phyloP scores from a whole-genome alignment of 2,329 filamentous ascomycete genomes.

The Aspergillus neotritici region DNA sequence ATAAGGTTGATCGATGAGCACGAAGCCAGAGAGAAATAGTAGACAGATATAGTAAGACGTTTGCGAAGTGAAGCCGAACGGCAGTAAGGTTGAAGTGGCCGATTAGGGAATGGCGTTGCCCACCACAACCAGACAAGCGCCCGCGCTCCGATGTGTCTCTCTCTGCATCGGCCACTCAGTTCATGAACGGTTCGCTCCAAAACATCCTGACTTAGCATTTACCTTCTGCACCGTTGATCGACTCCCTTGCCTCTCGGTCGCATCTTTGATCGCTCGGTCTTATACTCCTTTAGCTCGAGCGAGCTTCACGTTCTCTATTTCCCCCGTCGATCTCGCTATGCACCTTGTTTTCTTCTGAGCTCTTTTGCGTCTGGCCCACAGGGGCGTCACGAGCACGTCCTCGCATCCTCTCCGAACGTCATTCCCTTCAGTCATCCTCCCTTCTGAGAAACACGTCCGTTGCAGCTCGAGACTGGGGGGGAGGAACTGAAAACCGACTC shows the following conservation, averaged over 20 bases:
- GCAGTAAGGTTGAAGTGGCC: not conserved
- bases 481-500: conserved; percentile 1
- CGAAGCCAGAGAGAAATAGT: not conserved
- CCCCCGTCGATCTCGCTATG: conserved; percentile 15
- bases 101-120: conserved; percentile 24
- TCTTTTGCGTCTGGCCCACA: conserved; percentile 14
- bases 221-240: no score
- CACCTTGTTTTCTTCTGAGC: conserved; percentile 16
- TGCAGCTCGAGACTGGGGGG: not conserved
- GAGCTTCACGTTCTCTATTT: not conserved
- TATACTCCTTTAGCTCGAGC: no score
- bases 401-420: conserved; percentile 11
- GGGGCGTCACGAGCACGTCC: conserved; percentile 17
- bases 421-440: conserved; percentile 9
- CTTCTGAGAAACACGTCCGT: conserved; percentile 9
- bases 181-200: conserved; percentile 14
- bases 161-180: conserved; percentile 19
- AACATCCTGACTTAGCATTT: conserved; percentile 13
- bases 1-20: no score
- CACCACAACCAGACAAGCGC: conserved; percentile 25
- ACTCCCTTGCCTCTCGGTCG: no score
- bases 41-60: not conserved
- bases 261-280: no score
- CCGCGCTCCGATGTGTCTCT: conserved; percentile 6
- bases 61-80: not conserved